Conservation (phyloP, 2,329 filamentous ascomycete genomes). For the Tetracladium maxilliforme region DNA sequence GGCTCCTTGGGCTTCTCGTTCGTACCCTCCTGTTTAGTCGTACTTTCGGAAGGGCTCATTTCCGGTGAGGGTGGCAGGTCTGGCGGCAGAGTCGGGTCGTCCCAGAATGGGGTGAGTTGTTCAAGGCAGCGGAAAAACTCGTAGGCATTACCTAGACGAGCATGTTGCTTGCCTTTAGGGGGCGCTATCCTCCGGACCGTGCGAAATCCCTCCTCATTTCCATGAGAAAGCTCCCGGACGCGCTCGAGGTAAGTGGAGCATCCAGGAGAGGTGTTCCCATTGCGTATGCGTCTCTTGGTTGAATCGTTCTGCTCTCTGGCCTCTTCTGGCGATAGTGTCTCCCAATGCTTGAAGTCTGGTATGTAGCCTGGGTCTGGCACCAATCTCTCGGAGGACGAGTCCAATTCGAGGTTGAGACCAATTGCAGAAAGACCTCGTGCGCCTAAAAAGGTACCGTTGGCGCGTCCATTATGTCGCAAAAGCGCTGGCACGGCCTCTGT, state of each 20-base stretch:
- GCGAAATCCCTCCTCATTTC: conserved; percentile 44
- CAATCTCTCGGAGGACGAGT: no score
- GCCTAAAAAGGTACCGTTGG: no score
- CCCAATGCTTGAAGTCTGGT: no score
- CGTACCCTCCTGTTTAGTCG: conserved; percentile 1
- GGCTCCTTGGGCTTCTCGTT: conserved; percentile 4
- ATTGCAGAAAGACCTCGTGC: no score
- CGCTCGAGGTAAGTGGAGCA: conserved; percentile 43
- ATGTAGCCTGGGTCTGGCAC: no score
- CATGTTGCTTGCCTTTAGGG: conserved; percentile 33
- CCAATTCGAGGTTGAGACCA: no score
- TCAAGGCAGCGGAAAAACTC: conserved; percentile 53
- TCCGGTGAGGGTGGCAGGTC: conserved; percentile 7
- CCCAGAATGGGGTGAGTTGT: conserved; percentile 42
- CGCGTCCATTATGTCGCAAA: no score
- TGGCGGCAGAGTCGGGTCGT: conserved; percentile 34
- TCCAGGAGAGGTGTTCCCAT: conserved; percentile 39
- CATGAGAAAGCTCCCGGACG: conserved; percentile 36
- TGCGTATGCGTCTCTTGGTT: conserved; percentile 15
- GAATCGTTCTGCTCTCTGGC: no score
- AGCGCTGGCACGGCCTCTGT: no score
- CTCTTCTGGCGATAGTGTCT: no score
- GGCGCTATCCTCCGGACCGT: conserved; percentile 43
- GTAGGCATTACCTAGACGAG: conserved; percentile 46
- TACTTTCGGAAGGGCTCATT: conserved; percentile 2